A percentile compares a stretch with the other conserved stretches of the same genome.
Conservation (phyloP, 305 asterid species). For the Lippia alba region DNA sequence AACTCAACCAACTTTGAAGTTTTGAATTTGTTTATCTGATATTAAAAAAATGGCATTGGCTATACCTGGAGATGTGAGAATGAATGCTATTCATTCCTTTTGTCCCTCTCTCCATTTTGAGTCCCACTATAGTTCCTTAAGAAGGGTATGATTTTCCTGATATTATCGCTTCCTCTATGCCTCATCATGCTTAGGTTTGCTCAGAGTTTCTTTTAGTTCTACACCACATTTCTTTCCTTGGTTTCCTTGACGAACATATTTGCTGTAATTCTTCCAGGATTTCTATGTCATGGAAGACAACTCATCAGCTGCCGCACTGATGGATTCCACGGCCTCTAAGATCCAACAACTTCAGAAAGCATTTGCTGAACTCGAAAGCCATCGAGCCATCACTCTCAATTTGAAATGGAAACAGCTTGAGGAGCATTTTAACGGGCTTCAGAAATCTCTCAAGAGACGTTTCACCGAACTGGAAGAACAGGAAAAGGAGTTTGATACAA, state of each 20-base stretch:
- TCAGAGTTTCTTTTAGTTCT: neutral
- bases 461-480: slow-evolving; percentile 93
- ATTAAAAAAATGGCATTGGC: neutral
- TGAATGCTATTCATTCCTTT: neutral
- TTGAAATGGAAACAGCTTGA: slow-evolving; percentile 96
- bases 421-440: slow-evolving; percentile 95
- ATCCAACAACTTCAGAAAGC: slow-evolving; percentile 94
- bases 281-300: slow-evolving; percentile 73
- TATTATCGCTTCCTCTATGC: neutral
- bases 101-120: neutral
- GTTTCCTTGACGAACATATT: slow-evolving; percentile 19
- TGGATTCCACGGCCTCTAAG: slow-evolving; percentile 87
- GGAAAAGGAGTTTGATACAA: slow-evolving; percentile 84
- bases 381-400: slow-evolving; percentile 81
- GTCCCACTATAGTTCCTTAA: neutral
- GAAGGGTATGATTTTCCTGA: neutral
- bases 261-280: slow-evolving; percentile 39
- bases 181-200: neutral
- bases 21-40: neutral
- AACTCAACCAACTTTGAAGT: neutral
- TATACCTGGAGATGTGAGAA: neutral
- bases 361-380: slow-evolving; percentile 96
- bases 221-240: slow-evolving; percentile 8
- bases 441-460: slow-evolving; percentile 91
- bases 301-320: slow-evolving; percentile 60